Evolutionary conservation across 768 basidiomycete species (phyloP).

Genomic region (Mycena kentingensis): DNA sequence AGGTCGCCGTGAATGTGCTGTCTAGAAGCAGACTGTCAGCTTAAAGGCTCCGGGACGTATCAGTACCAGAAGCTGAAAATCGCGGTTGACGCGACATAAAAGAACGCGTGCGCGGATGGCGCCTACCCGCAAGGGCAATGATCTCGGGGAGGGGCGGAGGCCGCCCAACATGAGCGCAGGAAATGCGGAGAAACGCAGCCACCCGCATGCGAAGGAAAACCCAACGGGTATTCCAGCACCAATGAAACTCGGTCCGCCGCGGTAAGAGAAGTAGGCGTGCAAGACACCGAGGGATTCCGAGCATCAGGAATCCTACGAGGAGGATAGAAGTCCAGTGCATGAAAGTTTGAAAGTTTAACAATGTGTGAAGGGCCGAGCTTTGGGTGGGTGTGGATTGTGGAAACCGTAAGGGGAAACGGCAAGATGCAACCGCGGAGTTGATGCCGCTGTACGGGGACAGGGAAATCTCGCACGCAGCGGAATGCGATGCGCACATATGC

Average conservation of each 20-base stretch:
- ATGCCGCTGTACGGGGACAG: too few species aligned
- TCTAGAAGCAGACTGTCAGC: constrained; percentile 37
- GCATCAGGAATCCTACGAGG: background rate
- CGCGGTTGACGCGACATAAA: too few species aligned
- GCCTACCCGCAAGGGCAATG: too few species aligned
- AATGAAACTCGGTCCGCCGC: background rate
- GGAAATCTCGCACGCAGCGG: too few species aligned
- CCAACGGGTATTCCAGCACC: too few species aligned
- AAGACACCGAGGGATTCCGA: background rate
- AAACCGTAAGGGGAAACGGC: background rate
- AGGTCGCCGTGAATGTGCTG: constrained; percentile 57
- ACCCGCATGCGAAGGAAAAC: too few species aligned
- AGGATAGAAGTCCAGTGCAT: background rate
- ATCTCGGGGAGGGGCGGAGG: too few species aligned
- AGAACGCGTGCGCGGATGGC: too few species aligned
- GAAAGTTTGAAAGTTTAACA: background rate
- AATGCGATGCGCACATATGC: background rate
- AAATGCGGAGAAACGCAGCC: background rate
- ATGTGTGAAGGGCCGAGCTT: too few species aligned
- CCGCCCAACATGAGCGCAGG: background rate
- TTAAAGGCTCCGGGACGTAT: too few species aligned
- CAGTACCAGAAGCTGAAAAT: too few species aligned
- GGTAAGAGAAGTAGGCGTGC: background rate
- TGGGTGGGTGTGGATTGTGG: background rate
- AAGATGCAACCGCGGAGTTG: background rate